Evolutionary conservation across 495 filamentous ascomycete species (phyloP).

Genomic region (Penicillium waksmanii): DNA sequence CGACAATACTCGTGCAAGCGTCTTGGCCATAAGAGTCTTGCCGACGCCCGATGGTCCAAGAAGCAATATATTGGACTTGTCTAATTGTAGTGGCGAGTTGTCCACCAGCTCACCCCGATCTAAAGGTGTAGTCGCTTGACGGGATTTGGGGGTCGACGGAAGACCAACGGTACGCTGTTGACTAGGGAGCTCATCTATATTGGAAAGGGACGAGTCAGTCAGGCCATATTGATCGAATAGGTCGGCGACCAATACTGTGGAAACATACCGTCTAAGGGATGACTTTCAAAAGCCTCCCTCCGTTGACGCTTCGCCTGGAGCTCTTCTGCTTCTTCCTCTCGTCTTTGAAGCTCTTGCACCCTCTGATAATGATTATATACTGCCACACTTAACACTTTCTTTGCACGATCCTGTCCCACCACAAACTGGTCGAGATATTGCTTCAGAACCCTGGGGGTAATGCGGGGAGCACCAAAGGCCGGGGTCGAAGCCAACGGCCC

Average conservation of each 20-base stretch:
- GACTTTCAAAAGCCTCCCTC: constrained; percentile 50
- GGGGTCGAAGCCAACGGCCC: constrained; percentile 62
- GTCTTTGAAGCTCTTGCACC: constrained; percentile 73
- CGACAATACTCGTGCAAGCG: constrained; percentile 75
- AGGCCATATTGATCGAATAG: background rate
- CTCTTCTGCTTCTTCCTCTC: constrained; percentile 78
- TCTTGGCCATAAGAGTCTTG: constrained; percentile 94
- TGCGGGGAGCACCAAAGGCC: constrained; percentile 64
- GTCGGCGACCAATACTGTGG: background rate
- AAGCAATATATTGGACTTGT: constrained; percentile 94
- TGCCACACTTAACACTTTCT: constrained; percentile 88
- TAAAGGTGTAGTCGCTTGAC: constrained; percentile 28
- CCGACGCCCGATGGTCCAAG: constrained; percentile 94
- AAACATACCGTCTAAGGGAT: constrained; percentile 60
- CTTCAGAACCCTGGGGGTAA: constrained; percentile 85
- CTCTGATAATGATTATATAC: constrained; percentile 98
- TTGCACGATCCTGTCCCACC: constrained; percentile 94
- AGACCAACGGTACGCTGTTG: constrained; percentile 64
- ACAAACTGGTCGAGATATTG: constrained; percentile 93
- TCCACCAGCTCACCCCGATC: constrained; percentile 50
- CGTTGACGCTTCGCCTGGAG: constrained; percentile 53
- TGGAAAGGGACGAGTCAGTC: background rate
- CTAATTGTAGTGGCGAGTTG: constrained; percentile 72
- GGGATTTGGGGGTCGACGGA: constrained; percentile 28
- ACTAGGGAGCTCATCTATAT: constrained; percentile 76